Evolutionary conservation across 371 early-diverging fungal species (phyloP), one percentile per base, ranked within the genome.

Genomic region (Globomyces sp.): DNA sequence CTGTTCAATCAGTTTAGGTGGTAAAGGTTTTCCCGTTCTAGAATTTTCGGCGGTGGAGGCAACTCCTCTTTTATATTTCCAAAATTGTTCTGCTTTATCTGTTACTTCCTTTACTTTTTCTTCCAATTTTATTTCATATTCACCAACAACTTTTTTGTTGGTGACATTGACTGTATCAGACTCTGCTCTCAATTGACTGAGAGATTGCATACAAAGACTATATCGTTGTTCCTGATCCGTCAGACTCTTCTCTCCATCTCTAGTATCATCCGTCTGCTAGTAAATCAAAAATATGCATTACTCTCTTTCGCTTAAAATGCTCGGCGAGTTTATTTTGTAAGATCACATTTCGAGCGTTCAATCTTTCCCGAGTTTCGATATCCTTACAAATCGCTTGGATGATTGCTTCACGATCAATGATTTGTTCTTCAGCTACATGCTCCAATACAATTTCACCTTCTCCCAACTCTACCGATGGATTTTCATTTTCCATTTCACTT

Each of bases 311-410:
- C 37, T 74, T 67, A 55, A 81, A 83, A 57, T 79, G 76, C 55
- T 83, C 84, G 13, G 72, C 77, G 1, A 81, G 69, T 60, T 72
- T 74, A 63, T 80, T 76, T 66, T 83, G 84, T 53, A 83, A 58
- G 11, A 47, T 55, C 10, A 62, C 58, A 57, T 81, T 81, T 37
- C 64, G 50, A 6, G 55, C 43, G 36, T 58, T 45, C 41, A 76
- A 63, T 65, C 66, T 73, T 36, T 83, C 81, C 52, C 72, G 71
- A 39, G 52, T 43, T 41, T 79, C 81, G 61, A 83, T 65, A 55
- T 65, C 66, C 2, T 47, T 61, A 53, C 68, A 64, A 50, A 83
- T 77, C 13, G 55, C 42, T 37, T 57, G 43, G 41, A 81, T 71
- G n/a, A 74, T 1, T 6, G 70, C 83, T 43, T 77, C 81, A 2